These are phyloP conservation scores for Dictyostelium intermedium DNA, from an alignment of 78 protist species.

Conservation along the genomic window DNA sequence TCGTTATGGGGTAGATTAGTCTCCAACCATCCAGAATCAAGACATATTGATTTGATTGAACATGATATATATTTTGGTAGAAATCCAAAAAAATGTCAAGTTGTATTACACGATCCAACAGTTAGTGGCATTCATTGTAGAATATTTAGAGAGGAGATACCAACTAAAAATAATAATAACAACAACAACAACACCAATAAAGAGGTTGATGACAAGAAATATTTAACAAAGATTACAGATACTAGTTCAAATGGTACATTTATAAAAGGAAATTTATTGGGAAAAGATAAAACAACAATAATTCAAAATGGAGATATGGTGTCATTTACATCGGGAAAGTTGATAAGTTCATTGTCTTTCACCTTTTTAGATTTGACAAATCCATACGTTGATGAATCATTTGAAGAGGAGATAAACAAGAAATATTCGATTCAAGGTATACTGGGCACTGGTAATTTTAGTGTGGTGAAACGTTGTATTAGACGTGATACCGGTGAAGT, in stretches of 20 bases:
- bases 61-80: constrained; percentile 30
- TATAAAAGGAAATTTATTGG: constrained; percentile 23
- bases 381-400: not conserved
- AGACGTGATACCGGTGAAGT: constrained; percentile 23
- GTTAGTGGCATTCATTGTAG: constrained; percentile 68
- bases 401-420: constrained; percentile 29
- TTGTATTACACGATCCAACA: constrained; percentile 21
- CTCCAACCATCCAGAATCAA: constrained; percentile 28
- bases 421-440: constrained; percentile 35
- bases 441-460: constrained; percentile 65
- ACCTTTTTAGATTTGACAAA: constrained; percentile 27
- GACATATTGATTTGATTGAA: constrained; percentile 3
- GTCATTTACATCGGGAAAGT: constrained; percentile 40
- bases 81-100: constrained; percentile 26
- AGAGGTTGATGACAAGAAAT: not conserved
- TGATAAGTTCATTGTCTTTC: constrained; percentile 20
- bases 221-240: constrained; percentile 23
- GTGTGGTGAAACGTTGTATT: constrained; percentile 62
- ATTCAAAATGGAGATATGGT: constrained; percentile 52
- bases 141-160: not conserved
- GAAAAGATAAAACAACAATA: constrained; percentile 40
- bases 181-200: not conserved
- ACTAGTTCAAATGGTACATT: constrained; percentile 48
- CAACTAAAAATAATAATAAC: not conserved
- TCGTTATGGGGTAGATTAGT: constrained; percentile 57